Evolutionary conservation across 805 yeast genomes (phyloP).

Genomic region (Spathaspora arborariae): DNA sequence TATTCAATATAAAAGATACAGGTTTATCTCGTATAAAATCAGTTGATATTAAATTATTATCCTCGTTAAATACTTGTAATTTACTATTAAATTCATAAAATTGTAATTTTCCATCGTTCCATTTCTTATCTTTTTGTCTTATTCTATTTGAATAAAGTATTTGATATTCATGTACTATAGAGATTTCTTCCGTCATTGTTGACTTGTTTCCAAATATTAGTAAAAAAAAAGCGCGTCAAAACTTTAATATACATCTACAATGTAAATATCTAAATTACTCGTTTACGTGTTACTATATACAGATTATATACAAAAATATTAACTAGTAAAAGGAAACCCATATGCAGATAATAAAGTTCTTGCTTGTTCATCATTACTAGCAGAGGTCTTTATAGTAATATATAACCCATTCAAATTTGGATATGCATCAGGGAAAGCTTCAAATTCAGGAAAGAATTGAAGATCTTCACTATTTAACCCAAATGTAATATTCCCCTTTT

Average conservation of each 20-base stretch:
- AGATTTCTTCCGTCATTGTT: conserved; percentile 18
- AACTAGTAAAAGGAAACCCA: conserved; percentile 69
- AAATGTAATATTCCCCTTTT: conserved; percentile 78
- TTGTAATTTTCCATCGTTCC: conserved; percentile 50
- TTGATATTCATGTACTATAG: conserved; percentile 44
- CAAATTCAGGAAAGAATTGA: conserved; percentile 88
- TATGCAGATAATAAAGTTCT: conserved; percentile 76
- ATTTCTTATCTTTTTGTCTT: conserved; percentile 43
- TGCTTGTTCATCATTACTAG: conserved; percentile 88
- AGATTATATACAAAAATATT: conserved; percentile 2
- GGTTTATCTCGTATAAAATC: conserved; percentile 23
- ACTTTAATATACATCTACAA: too few relatives aligned
- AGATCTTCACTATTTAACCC: conserved; percentile 78
- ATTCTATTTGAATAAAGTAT: conserved; percentile 45
- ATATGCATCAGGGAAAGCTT: conserved; percentile 85
- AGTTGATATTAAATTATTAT: conserved; percentile 27
- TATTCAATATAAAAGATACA: conserved; percentile 4
- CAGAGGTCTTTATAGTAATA: conserved; percentile 79
- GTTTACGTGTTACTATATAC: conserved; percentile 3
- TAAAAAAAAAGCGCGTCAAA: neutral
- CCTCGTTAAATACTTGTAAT: conserved; percentile 38
- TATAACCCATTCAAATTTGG: conserved; percentile 84
- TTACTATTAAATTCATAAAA: conserved; percentile 48
- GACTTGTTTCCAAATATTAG: neutral
- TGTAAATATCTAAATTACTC: neutral